Percentiles rank a stretch among this genome's conserved stretches.
Conservation (phyloP, 164 flowering plant genomes). For the Buxus sempervirens region DNA sequence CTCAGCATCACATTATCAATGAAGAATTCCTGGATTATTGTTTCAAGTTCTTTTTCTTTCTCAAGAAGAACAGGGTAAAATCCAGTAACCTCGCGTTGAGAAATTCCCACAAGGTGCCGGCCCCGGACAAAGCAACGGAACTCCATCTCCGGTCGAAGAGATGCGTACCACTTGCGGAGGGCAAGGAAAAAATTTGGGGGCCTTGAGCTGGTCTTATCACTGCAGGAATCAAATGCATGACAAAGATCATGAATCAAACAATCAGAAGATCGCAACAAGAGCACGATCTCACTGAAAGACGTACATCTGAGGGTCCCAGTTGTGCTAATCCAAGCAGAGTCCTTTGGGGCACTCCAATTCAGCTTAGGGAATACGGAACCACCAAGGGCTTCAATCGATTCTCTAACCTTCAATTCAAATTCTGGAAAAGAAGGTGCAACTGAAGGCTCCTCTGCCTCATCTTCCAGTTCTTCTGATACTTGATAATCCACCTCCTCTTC, state of each 20-base stretch:
- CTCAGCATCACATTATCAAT: slow-evolving; percentile 32
- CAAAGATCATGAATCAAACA: slow-evolving; percentile 73
- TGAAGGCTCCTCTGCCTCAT: slow-evolving; percentile 53
- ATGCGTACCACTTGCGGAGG: slow-evolving; percentile 79
- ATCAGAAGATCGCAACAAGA: slow-evolving; percentile 73
- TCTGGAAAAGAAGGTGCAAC: slow-evolving; percentile 69
- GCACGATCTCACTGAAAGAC: slow-evolving; percentile 71
- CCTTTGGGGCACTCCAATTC: slow-evolving; percentile 97
- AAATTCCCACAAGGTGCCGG: slow-evolving; percentile 55
- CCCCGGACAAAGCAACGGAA: slow-evolving; percentile 77
- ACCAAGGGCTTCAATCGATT: slow-evolving; percentile 65
- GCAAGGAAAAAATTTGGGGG: slow-evolving; percentile 69
- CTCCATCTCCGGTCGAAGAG: slow-evolving; percentile 75
- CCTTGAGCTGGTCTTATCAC: slow-evolving; percentile 43
- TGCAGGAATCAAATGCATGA: slow-evolving; percentile 82
- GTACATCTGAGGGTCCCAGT: slow-evolving; percentile 67
- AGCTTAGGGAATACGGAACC: slow-evolving; percentile 88
- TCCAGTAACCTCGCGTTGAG: slow-evolving; percentile 81
- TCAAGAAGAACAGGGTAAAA: slow-evolving; percentile 69
- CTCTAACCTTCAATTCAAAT: slow-evolving; percentile 57
- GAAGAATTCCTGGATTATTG: slow-evolving; percentile 44
- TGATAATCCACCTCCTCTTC: slow-evolving; percentile 63
- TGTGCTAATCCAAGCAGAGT: slow-evolving; percentile 83
- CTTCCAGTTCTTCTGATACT: slow-evolving; percentile 61
- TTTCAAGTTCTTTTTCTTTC: slow-evolving; percentile 36